Base-by-base conservation (phyloP, 2,329 filamentous ascomycete genomes). In the Didymella keratinophila region DNA sequence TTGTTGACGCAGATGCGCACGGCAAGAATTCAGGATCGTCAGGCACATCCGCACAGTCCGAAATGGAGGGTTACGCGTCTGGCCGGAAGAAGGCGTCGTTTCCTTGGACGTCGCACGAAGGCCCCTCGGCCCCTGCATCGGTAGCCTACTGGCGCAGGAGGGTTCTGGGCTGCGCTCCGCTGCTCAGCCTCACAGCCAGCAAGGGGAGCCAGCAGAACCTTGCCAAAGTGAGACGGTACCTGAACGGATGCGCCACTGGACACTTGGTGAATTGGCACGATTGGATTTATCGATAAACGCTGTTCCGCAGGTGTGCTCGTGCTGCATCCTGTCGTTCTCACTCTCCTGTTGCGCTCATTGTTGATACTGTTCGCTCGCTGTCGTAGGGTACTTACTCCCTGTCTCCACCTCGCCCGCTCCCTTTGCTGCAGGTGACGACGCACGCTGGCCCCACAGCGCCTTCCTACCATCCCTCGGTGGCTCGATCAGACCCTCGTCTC, bases 41-140 rank as follows among this genome's bases (percentile, higher is more conserved):
- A 49, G 50, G 50, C 30, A 57, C 48, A 25, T 25, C 23, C 39
- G 49, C 45, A 50, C 20, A 50, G 41, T 45, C 56, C 45, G 50
- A 54, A 46, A 30, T 46, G 18, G 45, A 44, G 30, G 49, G 39
- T 58, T 58, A 58, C 55, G 55, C 49, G 55, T 58, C 55, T 53
- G 47, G 45, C 12, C 30, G 41, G 41, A 5, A 20, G 27, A 39
- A 41, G 39, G 49, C 37, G 10, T 27, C 11, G 34, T 16, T 8
- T 52, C 34, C 30, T 44, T 34, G 28, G 37, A 43, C 25, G 39
- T 45, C 39, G 43, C 44, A 58, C 56, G 37, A 43, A 3, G 12
- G 32, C 32, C 32, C 32, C 32, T 36, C 32, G 49, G 23, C 41
- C 21, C 21, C 21, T 50, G 56, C 56, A 58, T 50, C 44, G 56